Conservation (phyloP, 257 asterid genomes). For the Fraxinus excelsior region DNA sequence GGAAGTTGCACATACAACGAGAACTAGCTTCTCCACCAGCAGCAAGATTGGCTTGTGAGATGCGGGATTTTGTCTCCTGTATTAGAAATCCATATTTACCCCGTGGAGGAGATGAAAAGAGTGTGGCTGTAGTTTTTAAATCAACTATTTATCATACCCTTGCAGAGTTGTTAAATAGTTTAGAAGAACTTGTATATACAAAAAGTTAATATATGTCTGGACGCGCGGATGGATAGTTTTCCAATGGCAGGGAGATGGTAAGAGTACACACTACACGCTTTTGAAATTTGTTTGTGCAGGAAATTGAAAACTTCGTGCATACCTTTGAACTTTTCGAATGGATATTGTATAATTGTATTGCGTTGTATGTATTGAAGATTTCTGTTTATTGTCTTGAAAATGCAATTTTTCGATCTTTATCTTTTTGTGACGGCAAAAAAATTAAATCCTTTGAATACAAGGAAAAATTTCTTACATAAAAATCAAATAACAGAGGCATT, state of each 20-base stretch:
- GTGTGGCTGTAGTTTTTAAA: slow-evolving; percentile 20
- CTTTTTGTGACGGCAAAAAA: not conserved
- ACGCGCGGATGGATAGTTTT: slow-evolving; percentile 11
- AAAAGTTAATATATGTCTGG: slow-evolving; percentile 6
- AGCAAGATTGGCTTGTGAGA: slow-evolving; percentile 10
- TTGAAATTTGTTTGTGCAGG: not conserved
- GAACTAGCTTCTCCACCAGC: slow-evolving; percentile 19
- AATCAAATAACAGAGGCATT: slow-evolving; percentile 32
- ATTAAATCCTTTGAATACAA: not conserved
- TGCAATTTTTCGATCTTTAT: not conserved
- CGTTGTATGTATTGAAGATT: not conserved
- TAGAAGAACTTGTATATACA: slow-evolving; percentile 29
- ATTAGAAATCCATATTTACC: slow-evolving; percentile 3
- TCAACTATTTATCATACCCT: slow-evolving; percentile 9
- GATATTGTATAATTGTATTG: not conserved
- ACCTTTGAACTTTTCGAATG: not conserved
- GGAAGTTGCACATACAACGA: slow-evolving; percentile 6
- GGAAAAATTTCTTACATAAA: slow-evolving; percentile 32
- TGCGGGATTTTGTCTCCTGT: slow-evolving; percentile 14
- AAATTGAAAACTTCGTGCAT: not conserved
- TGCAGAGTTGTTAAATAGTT: not conserved
- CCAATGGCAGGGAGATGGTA: slow-evolving; percentile 2
- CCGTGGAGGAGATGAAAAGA: slow-evolving; percentile 30
- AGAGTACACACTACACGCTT: not conserved
- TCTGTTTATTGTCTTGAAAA: not conserved